Evolutionary conservation across 2,329 filamentous ascomycete species (phyloP).

Genomic region (Ceratocystis smalleyi): DNA sequence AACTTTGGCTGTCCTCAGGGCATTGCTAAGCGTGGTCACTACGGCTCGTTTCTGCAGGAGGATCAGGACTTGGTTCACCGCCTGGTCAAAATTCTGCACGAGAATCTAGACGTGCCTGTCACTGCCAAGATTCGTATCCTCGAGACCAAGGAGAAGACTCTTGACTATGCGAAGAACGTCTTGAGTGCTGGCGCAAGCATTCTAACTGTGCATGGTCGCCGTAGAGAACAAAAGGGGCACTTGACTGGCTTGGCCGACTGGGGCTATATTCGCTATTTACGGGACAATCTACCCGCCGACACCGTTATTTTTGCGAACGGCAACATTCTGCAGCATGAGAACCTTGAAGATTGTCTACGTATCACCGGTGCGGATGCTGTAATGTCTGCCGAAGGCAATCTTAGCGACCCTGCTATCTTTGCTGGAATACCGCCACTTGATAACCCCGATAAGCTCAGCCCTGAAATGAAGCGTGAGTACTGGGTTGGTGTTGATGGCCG

Average conservation of each 20-base stretch:
- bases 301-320: conserved; percentile 96
- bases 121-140: conserved; percentile 90
- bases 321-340: conserved; percentile 68
- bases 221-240: conserved; percentile 87
- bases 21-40: conserved; percentile 78
- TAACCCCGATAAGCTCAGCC: conserved; percentile 35
- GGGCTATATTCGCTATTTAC: conserved; percentile 64
- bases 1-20: conserved; percentile 95
- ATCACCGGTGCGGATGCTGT: conserved; percentile 81
- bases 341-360: conserved; percentile 61
- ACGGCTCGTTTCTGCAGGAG: conserved; percentile 90
- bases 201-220: conserved; percentile 78
- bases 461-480: conserved; percentile 57
- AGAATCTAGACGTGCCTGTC: conserved; percentile 63
- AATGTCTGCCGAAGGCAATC: conserved; percentile 91
- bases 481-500: conserved; percentile 67
- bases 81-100: conserved; percentile 73
- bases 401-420: conserved; percentile 84
- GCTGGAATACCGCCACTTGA: conserved; percentile 2
- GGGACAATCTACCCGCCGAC: conserved; percentile 68
- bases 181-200: conserved; percentile 80
- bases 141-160: conserved; percentile 70
- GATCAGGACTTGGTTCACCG: conserved; percentile 68
- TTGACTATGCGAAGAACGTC: conserved; percentile 80
- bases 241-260: conserved; percentile 89